phyloP scores from a whole-genome alignment of 2,329 filamentous ascomycete genomes.

The Lasiodiplodia theobromae region DNA sequence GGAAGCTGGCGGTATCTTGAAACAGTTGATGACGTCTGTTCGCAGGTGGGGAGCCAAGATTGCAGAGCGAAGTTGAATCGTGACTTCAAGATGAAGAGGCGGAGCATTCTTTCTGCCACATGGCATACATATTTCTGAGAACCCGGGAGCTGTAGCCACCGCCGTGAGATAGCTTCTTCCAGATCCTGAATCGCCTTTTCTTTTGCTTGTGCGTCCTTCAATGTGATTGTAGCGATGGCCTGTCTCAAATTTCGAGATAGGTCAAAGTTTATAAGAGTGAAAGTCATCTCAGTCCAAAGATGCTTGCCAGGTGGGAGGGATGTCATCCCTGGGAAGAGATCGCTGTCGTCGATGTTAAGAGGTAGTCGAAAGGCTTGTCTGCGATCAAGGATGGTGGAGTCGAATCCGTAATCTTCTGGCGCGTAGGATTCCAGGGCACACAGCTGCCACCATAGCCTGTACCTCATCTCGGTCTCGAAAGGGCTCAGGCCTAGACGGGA shows the following conservation, averaged over 20 bases:
- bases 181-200: slow-evolving; percentile 4
- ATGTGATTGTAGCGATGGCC: background rate
- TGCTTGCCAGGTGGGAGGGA: slow-evolving; percentile 34
- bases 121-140: background rate
- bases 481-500: background rate
- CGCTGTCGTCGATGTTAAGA: slow-evolving; percentile 54
- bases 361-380: slow-evolving; percentile 41
- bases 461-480: slow-evolving; percentile 11
- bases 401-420: slow-evolving; percentile 6
- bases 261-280: slow-evolving; percentile 31
- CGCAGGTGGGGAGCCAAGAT: background rate
- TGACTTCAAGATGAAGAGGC: background rate
- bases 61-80: background rate
- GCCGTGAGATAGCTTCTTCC: background rate
- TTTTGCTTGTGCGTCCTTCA: background rate
- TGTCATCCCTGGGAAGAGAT: slow-evolving; percentile 49
- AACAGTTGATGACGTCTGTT: background rate
- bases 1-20: slow-evolving; percentile 4
- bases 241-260: background rate
- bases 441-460: slow-evolving; percentile 19
- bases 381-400: slow-evolving; percentile 4
- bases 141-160: background rate
- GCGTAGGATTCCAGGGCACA: background rate
- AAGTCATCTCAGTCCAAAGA: slow-evolving; percentile 50
- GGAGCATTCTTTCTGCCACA: background rate